Evolutionary conservation across 495 filamentous ascomycete genomes (phyloP), one percentile per base, ranked within the genome.

Genomic region (Cercophora sp.): DNA sequence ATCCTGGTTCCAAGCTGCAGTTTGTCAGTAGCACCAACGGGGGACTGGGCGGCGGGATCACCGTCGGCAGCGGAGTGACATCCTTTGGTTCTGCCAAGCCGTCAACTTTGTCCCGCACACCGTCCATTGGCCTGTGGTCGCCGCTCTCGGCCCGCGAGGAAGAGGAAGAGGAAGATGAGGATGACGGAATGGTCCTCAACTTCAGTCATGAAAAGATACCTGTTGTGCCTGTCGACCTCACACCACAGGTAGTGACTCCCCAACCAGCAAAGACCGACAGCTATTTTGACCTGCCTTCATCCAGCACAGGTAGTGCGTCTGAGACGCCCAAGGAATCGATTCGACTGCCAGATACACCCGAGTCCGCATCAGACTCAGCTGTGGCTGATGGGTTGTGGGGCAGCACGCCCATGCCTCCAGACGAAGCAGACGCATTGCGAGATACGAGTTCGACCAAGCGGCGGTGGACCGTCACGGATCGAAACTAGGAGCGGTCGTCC

Each of bases 381-480:
- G 59, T 61, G 9, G 56, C 39, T 8, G 60, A 62, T 10, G 71
- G 71, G 1, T 63, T 76, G 0, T 75, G 73, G 73, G 69, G 68
- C 24, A 24, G 52, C 11, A 44, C 50, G 0, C 65, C 66, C 0
- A 56, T 57, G 32, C 68, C 65, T 15, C 64, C 67, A 0, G 68
- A 66, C 34, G 67, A 73, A 11, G 70, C 64, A 0, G 71, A 75
- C 19, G 45, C 52, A 13, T 41, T 61, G 11, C 59, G 70, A 8
- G 73, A 76, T 45, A 44, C 69, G 8, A 71, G 51, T 24, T 58
- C 59, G 1, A 60, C 59, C 2, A 77, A 77, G 54, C 58, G 74
- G 45, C 64, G 73, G 39, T 77, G 74, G 74, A 73, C 73, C 0
- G 70, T 75, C 8, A 74, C 66, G 5, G 72, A 76, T 36, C 62